Evolutionary conservation across 2,329 filamentous ascomycete species (phyloP).

Genomic region (Ceratocystis destructans): DNA sequence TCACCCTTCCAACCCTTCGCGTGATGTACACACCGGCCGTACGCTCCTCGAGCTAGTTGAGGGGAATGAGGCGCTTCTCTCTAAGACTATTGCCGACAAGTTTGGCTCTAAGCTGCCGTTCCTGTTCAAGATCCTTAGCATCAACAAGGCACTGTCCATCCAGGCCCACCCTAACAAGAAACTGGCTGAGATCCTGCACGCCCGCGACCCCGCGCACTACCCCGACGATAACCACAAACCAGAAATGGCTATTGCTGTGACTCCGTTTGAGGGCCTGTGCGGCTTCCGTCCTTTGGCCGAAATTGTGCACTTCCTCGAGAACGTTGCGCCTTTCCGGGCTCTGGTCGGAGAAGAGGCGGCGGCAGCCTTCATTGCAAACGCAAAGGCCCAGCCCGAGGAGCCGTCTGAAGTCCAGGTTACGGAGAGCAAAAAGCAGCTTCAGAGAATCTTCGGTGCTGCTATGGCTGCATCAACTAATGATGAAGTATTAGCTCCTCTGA

Average conservation of each 20-base stretch:
- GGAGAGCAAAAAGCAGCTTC: conserved; percentile 61
- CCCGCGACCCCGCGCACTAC: conserved; percentile 81
- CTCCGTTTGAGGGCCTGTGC: conserved; percentile 88
- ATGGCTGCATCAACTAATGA: conserved; percentile 63
- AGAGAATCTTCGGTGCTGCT: conserved; percentile 59
- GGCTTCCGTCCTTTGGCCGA: conserved; percentile 82
- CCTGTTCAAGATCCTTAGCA: conserved; percentile 93
- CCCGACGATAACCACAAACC: conserved; percentile 99
- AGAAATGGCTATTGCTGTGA: conserved; percentile 97
- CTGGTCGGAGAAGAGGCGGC: conserved; percentile 54
- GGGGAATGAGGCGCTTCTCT: conserved; percentile 74
- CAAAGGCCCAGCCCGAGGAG: conserved; percentile 29
- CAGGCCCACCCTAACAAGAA: conserved; percentile 96
- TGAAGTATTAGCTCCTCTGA: conserved; percentile 34
- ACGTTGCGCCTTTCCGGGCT: conserved; percentile 41
- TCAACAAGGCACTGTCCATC: conserved; percentile 90
- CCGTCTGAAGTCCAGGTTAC: conserved; percentile 34
- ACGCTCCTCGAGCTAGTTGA: conserved; percentile 76
- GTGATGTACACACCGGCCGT: conserved; percentile 69
- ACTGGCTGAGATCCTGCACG: conserved; percentile 72
- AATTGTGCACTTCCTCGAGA: conserved; percentile 68
- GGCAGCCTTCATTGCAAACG: conserved; percentile 40
- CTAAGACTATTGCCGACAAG: conserved; percentile 53
- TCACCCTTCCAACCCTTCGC: conserved; percentile 89
- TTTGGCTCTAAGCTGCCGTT: conserved; percentile 82